Evolutionary conservation across 768 basidiomycete species (phyloP), one percentile per base, ranked within the genome.

Genomic region (Pisolithus microcarpus): DNA sequence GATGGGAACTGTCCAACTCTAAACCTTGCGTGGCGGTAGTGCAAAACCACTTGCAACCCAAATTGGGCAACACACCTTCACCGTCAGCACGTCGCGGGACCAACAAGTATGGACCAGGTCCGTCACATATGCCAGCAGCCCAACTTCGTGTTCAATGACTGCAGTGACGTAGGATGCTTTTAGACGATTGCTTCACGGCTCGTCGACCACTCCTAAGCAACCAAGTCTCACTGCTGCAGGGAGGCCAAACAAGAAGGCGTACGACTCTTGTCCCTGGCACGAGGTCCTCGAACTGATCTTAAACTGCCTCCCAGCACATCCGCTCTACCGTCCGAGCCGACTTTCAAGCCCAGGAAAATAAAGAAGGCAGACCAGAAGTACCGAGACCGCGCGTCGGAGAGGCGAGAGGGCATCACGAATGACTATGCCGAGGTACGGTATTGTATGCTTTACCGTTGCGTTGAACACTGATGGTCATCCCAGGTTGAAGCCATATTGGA

Each of bases 271-370:
- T 19, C 18, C 21, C 16, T 7, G 7, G 38, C 18, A 11, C 38
- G 36, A 11, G 11, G 23, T 28, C 1, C 18, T 45, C 23, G n/a
- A 36, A 11, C 37, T 1, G 34, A 36, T 34, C 53, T 50, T 56
- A 11, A 10, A 19, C 13, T 28, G 13, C 9, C 36, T 36, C 10
- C n/a, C 50, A 79, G 78, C 50, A 80, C 79, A 62, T 65, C 71
- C 4, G 63, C 76, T 19, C 71, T 75, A 49, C 62, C 79, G 11
- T 74, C 79, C 1, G 71, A 82, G 52, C 79, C 86, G 18, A 75
- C 78, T 0, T 92, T 93, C 67, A 90, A 90, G 59, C 91, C 91
- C 10, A 76, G 91, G 46, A 89, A 85, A 58, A 73, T 91, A 38
- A 88, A 84, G 70, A 84, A 83, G 64, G 53, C 67, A 0, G 77